A percentile compares a stretch with the other conserved stretches of the same genome.
phyloP scores from a whole-genome alignment of 768 basidiomycete species.

The Mycena olivaceomarginata region DNA sequence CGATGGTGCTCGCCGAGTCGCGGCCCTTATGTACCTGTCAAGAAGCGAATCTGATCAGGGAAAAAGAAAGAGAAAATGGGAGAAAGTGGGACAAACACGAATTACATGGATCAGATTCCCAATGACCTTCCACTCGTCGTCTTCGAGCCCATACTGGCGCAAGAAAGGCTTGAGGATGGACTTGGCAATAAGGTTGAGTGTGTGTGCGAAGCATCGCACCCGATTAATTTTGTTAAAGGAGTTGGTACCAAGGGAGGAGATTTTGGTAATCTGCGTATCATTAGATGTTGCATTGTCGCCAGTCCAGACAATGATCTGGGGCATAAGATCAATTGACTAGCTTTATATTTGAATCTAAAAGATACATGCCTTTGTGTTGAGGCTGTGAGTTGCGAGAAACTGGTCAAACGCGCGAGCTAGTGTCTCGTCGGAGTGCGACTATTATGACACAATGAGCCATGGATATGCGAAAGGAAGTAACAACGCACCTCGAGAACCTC shows the following conservation, averaged over 20 bases:
- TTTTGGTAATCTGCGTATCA: constrained; percentile 29
- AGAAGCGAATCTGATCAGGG: too few relatives aligned
- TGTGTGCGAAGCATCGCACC: constrained; percentile 37
- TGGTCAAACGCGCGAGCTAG: constrained; percentile 57
- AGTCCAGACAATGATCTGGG: constrained; percentile 32
- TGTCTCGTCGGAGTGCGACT: constrained; percentile 57
- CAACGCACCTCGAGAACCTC: constrained; percentile 53
- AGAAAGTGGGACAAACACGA: neutral
- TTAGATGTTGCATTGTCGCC: constrained; percentile 37
- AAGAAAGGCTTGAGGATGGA: constrained; percentile 30
- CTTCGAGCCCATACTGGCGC: neutral
- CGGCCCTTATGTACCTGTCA: neutral
- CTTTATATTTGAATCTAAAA: too few relatives aligned
- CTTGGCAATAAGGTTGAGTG: constrained; percentile 34
- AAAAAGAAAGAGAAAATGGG: too few relatives aligned
- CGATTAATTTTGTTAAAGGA: constrained; percentile 15
- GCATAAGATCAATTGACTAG: neutral
- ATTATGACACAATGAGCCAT: neutral
- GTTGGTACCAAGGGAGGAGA: constrained; percentile 8
- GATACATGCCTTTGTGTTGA: constrained; percentile 56
- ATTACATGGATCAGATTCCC: neutral
- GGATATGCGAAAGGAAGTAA: neutral
- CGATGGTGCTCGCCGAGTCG: constrained; percentile 37
- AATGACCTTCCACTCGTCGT: neutral
- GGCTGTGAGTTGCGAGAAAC: constrained; percentile 59